A percentile compares a stretch with the other conserved stretches of the same genome.
phyloP scores from a whole-genome alignment of 2,329 filamentous ascomycete species.

The Sclerotinia sclerotiorum region DNA sequence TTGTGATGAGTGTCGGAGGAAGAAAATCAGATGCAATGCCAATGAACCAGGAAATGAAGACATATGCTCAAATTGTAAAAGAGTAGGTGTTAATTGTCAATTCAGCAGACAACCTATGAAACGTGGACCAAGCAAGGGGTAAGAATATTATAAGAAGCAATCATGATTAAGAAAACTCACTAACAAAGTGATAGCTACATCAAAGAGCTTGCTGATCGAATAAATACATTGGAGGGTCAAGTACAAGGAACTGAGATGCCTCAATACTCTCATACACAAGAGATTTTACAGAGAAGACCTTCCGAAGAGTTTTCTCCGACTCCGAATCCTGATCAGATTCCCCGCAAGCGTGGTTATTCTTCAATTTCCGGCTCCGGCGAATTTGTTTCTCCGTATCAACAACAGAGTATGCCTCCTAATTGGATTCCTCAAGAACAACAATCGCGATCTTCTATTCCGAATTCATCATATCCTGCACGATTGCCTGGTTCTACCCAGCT shows the following conservation, averaged over 20 bases:
- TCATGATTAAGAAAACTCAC: constrained; percentile 26
- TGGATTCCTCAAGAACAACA: constrained; percentile 36
- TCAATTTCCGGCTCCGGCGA: constrained; percentile 46
- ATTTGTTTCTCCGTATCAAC: constrained; percentile 44
- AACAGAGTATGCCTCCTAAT: constrained; percentile 30
- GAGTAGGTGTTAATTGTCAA: constrained; percentile 72
- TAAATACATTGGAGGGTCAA: constrained; percentile 79
- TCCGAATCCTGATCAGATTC: constrained; percentile 43
- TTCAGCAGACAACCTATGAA: constrained; percentile 90
- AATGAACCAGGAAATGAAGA: constrained; percentile 69
- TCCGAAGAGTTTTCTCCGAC: constrained; percentile 56
- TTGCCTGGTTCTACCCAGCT: constrained; percentile 25
- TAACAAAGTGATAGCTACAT: constrained; percentile 63
- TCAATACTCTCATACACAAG: constrained; percentile 44
- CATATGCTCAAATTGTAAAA: constrained; percentile 78
- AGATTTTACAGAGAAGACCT: constrained; percentile 43
- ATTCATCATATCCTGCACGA: constrained; percentile 27
- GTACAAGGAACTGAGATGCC: constrained; percentile 50
- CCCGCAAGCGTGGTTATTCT: constrained; percentile 51
- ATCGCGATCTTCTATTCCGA: constrained; percentile 25
- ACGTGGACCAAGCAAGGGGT: constrained; percentile 85
- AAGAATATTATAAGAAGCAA: constrained; percentile 36
- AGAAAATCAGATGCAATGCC: constrained; percentile 88
- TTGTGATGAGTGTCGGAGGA: constrained; percentile 84
- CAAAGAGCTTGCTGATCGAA: constrained; percentile 83